phyloP scores from a whole-genome alignment of 305 asterid species.

The Vinca major region DNA sequence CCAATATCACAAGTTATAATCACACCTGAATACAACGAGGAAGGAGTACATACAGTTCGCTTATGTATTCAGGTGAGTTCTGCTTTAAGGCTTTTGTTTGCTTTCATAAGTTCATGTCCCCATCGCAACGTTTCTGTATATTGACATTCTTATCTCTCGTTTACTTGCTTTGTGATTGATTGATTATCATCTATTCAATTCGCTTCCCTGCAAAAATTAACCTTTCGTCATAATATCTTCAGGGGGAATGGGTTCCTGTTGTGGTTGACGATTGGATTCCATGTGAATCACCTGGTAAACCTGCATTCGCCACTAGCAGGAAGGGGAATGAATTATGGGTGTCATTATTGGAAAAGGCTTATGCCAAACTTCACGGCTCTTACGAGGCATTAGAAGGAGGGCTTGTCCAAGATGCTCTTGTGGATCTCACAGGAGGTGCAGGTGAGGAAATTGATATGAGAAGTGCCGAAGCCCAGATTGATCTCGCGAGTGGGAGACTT shows the following conservation, averaged over 20 bases:
- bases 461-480: constrained; percentile 90
- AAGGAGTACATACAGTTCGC: constrained; percentile 94
- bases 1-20: constrained; percentile 91
- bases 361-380: constrained; percentile 98
- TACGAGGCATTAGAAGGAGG: constrained; percentile 99
- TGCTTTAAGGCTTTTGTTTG: neutral
- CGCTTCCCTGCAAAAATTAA: neutral
- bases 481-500: constrained; percentile 92
- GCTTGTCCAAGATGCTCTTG: constrained; percentile 98
- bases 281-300: constrained; percentile 92
- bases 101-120: neutral
- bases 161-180: neutral
- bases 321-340: constrained; percentile 94
- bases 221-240: constrained; percentile 12
- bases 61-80: constrained; percentile 86
- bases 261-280: constrained; percentile 99
- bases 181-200: neutral
- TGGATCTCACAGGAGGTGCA: constrained; percentile 98
- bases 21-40: constrained; percentile 84
- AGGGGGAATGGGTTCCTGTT: constrained; percentile 99
- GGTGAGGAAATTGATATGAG: constrained; percentile 99
- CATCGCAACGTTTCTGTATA: neutral
- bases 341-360: constrained; percentile 83
- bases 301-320: constrained; percentile 96
- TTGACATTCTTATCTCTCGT: neutral